A percentile compares a stretch with the other conserved stretches of the same genome.
Evolutionary conservation across 768 basidiomycete genomes (phyloP).

Genomic region (Mycena sanguinolenta): DNA sequence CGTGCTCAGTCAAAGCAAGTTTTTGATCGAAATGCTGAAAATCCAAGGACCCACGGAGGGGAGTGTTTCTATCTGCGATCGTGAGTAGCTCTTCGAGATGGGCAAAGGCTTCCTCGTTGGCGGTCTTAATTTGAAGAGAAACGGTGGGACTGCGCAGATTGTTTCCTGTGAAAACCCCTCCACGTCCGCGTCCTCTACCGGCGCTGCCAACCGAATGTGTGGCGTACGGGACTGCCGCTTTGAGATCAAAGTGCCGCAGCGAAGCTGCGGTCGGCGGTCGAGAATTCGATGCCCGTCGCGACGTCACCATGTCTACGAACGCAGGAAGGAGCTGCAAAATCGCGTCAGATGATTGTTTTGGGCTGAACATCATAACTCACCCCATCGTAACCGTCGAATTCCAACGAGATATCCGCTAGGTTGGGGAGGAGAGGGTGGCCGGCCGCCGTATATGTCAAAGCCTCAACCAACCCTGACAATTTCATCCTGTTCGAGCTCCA

Average conservation of each 20-base stretch:
- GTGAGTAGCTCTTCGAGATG: neutral
- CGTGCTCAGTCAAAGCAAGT: neutral
- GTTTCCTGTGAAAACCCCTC: neutral
- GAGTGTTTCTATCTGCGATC: too few species aligned
- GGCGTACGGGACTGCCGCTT: neutral
- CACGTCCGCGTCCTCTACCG: neutral
- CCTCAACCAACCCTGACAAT: slow-evolving; percentile 2
- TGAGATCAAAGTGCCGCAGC: slow-evolving; percentile 7
- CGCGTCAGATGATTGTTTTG: neutral
- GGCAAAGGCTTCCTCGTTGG: neutral
- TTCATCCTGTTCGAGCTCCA: neutral
- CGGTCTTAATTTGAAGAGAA: neutral
- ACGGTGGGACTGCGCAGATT: neutral
- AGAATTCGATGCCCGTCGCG: neutral
- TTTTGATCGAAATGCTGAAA: neutral
- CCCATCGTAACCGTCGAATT: neutral
- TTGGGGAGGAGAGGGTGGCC: slow-evolving; percentile 1
- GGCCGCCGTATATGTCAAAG: neutral
- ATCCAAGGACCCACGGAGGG: neutral
- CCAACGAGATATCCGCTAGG: slow-evolving; percentile 6
- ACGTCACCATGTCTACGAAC: neutral
- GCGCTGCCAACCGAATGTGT: too few species aligned
- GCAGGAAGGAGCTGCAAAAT: slow-evolving; percentile 11
- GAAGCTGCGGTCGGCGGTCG: neutral
- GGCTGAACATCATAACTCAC: neutral